phyloP scores from a whole-genome alignment of 306 rosid genomes.

The Sphenostylis stenocarpa region DNA sequence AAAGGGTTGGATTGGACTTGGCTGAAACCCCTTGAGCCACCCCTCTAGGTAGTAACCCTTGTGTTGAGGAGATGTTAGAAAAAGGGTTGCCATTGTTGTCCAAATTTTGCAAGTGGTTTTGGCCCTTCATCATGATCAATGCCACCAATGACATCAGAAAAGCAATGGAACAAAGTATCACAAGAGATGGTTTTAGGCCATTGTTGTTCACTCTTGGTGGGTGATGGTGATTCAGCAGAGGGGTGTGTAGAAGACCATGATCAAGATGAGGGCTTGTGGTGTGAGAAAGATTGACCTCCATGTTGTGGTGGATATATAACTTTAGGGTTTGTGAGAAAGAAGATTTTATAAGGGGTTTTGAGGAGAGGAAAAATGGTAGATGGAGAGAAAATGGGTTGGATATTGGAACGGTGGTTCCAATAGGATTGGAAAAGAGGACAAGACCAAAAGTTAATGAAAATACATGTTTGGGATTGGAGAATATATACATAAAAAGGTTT shows the following conservation, averaged over 20 bases:
- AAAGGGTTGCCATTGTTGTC: neutral
- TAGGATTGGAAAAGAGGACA: neutral
- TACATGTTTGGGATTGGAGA: too few relatives aligned
- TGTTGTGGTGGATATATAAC: neutral
- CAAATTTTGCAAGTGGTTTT: neutral
- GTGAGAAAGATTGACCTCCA: conserved; percentile 34
- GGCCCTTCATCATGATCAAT: conserved; percentile 36
- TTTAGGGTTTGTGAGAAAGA: neutral
- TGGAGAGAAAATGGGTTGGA: neutral
- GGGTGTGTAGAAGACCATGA: conserved; percentile 1
- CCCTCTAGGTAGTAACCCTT: conserved; percentile 51
- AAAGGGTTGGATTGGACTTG: conserved; percentile 54
- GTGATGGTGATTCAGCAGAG: conserved; percentile 20
- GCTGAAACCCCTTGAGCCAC: conserved; percentile 67
- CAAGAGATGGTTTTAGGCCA: conserved; percentile 12
- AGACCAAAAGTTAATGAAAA: neutral
- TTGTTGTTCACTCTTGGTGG: neutral
- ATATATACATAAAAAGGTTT: too few relatives aligned
- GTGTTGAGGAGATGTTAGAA: neutral
- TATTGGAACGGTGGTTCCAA: conserved; percentile 37
- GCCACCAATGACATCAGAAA: conserved; percentile 52
- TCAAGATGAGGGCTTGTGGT: conserved; percentile 8
- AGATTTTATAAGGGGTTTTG: neutral
- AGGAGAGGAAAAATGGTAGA: conserved; percentile 10
- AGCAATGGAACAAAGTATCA: conserved; percentile 34